Conservation (phyloP, 2,329 filamentous ascomycete species). For the Nigrospora sphaerica region DNA sequence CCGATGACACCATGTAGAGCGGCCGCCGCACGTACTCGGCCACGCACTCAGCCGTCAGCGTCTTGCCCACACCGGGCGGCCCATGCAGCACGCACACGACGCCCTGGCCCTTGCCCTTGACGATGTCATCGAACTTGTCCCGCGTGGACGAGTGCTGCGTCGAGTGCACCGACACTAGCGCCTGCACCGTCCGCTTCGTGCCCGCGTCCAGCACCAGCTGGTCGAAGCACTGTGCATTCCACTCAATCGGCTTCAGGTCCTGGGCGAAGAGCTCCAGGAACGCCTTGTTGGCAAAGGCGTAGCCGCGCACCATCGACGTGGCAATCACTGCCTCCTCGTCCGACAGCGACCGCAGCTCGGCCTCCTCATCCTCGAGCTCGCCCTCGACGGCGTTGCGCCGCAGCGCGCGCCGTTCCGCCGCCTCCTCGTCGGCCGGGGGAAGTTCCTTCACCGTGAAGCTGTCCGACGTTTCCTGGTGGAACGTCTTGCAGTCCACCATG, state of each 20-base stretch:
- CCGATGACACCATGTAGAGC: conserved; percentile 23
- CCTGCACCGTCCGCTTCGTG: conserved; percentile 43
- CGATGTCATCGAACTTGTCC: conserved; percentile 3
- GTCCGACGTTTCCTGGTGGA: conserved; percentile 19
- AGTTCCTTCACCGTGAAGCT: conserved; percentile 13
- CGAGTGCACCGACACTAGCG: conserved; percentile 22
- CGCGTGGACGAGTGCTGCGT: neutral
- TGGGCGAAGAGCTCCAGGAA: conserved; percentile 30
- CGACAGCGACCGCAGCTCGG: conserved; percentile 12
- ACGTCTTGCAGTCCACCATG: conserved; percentile 28
- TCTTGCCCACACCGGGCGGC: conserved; percentile 35
- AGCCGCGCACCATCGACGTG: conserved; percentile 20
- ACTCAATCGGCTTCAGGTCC: conserved; percentile 34
- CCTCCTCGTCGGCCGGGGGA: conserved; percentile 1
- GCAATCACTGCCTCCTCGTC: conserved; percentile 19
- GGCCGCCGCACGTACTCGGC: conserved; percentile 25
- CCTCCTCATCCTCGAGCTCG: conserved; percentile 14
- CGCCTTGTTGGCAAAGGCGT: conserved; percentile 20
- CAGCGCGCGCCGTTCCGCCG: conserved; percentile 8
- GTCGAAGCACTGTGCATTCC: conserved; percentile 41
- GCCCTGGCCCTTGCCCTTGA: conserved; percentile 21
- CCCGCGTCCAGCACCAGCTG: conserved; percentile 40
- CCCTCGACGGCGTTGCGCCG: conserved; percentile 9
- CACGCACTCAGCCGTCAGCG: conserved; percentile 27
- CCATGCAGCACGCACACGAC: conserved; percentile 37